A percentile compares a stretch with the other conserved stretches of the same genome.
Conservation (phyloP, 2,329 filamentous ascomycete species). For the Claviceps maximensis region DNA sequence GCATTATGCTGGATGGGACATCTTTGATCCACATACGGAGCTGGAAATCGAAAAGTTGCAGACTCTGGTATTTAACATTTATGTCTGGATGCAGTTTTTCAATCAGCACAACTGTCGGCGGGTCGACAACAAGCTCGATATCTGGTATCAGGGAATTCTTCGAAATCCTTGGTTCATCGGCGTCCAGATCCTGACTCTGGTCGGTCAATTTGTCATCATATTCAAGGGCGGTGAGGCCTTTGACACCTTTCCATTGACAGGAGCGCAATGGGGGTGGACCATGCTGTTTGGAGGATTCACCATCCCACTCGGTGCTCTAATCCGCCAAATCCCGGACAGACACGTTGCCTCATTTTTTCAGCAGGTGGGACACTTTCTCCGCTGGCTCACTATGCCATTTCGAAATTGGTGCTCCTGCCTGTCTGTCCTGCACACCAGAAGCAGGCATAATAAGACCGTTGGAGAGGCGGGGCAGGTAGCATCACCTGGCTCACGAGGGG, state of each 20-base stretch:
- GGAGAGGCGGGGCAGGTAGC: conserved; percentile 13
- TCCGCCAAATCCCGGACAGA: conserved; percentile 27
- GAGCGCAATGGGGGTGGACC: conserved; percentile 56
- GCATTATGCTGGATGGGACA: conserved; percentile 45
- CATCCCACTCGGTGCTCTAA: conserved; percentile 42
- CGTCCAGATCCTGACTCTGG: conserved; percentile 53
- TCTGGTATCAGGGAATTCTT: conserved; percentile 59
- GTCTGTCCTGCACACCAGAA: conserved; percentile 11
- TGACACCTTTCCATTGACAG: conserved; percentile 46
- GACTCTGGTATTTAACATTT: conserved; percentile 73
- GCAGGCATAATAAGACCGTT: conserved; percentile 10
- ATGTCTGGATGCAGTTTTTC: conserved; percentile 86
- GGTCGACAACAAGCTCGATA: conserved; percentile 71
- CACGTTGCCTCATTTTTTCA: conserved; percentile 18
- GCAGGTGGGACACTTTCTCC: conserved; percentile 9
- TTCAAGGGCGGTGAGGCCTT: conserved; percentile 58
- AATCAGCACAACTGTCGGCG: conserved; percentile 70
- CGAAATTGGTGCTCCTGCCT: conserved; percentile 10
- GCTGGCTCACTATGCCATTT: conserved; percentile 11
- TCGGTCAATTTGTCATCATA: conserved; percentile 58
- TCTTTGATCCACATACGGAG: conserved; percentile 38
- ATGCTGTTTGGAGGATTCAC: conserved; percentile 54
- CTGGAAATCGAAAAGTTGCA: conserved; percentile 26
- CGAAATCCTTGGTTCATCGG: conserved; percentile 65
- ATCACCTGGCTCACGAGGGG: conserved; percentile 9